Evolutionary conservation across 129 eudicot genomes (phyloP), one percentile per base, ranked within the genome.

Genomic region (Chrysanthemum makinoi): DNA sequence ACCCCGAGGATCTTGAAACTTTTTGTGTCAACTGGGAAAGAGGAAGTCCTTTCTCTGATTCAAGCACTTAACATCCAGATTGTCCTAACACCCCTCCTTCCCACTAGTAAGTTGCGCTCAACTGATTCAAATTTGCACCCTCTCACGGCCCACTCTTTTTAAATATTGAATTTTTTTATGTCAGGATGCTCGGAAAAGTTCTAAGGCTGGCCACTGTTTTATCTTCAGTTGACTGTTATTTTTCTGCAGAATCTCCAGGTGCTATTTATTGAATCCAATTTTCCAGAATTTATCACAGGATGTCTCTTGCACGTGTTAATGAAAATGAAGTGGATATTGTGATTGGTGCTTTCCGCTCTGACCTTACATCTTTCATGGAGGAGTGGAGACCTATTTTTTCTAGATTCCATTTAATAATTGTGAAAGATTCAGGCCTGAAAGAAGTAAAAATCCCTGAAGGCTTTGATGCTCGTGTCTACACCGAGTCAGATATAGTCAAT

Each of bases 251-350:
- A n/a, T 62, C 61, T 60, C 46, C 46, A 39, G 46, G 30, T 47
- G 69, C 65, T 30, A 11, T 55, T 52, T 58, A 46, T 59, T 59
- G 60, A 61, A 50, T 69, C n/a, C 70, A 35, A 24, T 67, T 58
- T 24, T 13, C 44, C 48, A 26, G 30, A 65, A 69, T 53, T 53
- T 66, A 85, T 68, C 56, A 53, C 68, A 86, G 59, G 6, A 95
- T 90, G 99, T 89, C 96, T 72, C 77, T 74, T 73, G 68, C 80
- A 58, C 76, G 50, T 68, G 73, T 86, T 70, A 75, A 69, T 15
- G 83, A 83, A 14, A 87, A 86, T 50, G 97, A 95, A 73, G 91
- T 95, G 50, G 99, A 95, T 77, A 95, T 95, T 58, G 99, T 95
- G 70, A 90, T 95, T 66, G 99, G 85, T 39, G 99, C 97, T n/a